phyloP scores from a whole-genome alignment of 2,329 filamentous ascomycete genomes.

The Shiraia sp. region DNA sequence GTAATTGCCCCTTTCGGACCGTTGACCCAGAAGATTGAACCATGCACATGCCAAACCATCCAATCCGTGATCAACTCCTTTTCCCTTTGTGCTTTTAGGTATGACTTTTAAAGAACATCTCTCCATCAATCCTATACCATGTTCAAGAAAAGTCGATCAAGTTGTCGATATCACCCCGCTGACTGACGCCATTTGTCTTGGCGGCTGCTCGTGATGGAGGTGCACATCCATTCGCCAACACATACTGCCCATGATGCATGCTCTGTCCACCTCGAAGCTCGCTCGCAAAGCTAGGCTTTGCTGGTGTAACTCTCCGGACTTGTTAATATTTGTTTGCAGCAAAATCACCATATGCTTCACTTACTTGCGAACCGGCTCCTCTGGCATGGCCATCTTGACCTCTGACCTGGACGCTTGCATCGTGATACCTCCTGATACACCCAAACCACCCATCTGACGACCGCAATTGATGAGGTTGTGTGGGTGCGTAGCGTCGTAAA shows the following conservation, averaged over 20 bases:
- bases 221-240: conserved; percentile 12
- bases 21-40: conserved; percentile 2
- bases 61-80: neutral
- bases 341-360: neutral
- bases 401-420: neutral
- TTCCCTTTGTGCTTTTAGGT: neutral
- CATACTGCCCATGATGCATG: conserved; percentile 12
- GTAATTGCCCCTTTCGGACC: conserved; percentile 18
- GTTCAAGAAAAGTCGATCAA: too few species aligned
- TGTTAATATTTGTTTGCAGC: neutral
- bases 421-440: too few species aligned
- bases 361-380: conserved; percentile 9
- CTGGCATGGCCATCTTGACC: neutral
- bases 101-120: too few species aligned
- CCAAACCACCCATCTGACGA: conserved; percentile 7
- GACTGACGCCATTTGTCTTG: neutral
- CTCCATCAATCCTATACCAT: neutral
- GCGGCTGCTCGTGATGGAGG: neutral
- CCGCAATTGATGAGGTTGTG: conserved; percentile 20
- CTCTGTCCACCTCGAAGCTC: conserved; percentile 7
- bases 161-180: too few species aligned
- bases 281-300: conserved; percentile 9
- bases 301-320: conserved; percentile 1
- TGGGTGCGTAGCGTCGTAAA: conserved; percentile 20
- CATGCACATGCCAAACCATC: neutral